A percentile compares a stretch with the other conserved stretches of the same genome.
Conservation (phyloP, 176 grass and related monocot genomes). For the Triticum urartu region DNA sequence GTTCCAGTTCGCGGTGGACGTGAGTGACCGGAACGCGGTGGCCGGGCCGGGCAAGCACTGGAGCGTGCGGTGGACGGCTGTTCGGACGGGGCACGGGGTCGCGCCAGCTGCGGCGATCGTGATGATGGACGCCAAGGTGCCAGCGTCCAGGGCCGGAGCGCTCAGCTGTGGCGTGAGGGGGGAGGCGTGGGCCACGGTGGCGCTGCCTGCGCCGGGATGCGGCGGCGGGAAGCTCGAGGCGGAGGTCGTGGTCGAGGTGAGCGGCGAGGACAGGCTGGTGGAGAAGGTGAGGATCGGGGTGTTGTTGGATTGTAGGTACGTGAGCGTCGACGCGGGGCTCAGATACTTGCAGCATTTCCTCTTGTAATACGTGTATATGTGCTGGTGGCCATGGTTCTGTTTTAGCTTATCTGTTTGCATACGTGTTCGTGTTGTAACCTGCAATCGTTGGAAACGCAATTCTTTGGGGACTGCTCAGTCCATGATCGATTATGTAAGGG, state of each 20-base stretch:
- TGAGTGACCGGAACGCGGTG: constrained; percentile 6
- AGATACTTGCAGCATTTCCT: constrained; percentile 74
- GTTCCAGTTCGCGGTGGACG: constrained; percentile 59
- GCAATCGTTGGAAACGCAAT: too few relatives aligned
- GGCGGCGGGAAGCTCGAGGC: constrained; percentile 40
- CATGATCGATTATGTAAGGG: too few relatives aligned
- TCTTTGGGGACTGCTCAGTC: too few relatives aligned
- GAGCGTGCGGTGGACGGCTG: constrained; percentile 58
- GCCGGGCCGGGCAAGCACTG: constrained; percentile 23
- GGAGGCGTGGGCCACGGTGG: constrained; percentile 47
- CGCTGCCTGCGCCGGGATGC: constrained; percentile 45
- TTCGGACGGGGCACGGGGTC: constrained; percentile 23
- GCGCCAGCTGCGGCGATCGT: constrained; percentile 29
- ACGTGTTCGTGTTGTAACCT: not conserved
- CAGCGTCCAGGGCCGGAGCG: constrained; percentile 30
- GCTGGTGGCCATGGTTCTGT: not conserved
- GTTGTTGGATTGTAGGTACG: constrained; percentile 63
- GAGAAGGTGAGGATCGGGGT: constrained; percentile 65
- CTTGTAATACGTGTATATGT: not conserved
- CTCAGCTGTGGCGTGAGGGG: not conserved
- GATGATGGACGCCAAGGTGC: constrained; percentile 58
- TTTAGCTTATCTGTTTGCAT: not conserved
- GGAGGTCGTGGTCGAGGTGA: constrained; percentile 48
- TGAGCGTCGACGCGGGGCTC: constrained; percentile 58
- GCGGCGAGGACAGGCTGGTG: constrained; percentile 32